phyloP scores from a whole-genome alignment of 352 stramenopile genomes.

The Pythium diclinum region DNA sequence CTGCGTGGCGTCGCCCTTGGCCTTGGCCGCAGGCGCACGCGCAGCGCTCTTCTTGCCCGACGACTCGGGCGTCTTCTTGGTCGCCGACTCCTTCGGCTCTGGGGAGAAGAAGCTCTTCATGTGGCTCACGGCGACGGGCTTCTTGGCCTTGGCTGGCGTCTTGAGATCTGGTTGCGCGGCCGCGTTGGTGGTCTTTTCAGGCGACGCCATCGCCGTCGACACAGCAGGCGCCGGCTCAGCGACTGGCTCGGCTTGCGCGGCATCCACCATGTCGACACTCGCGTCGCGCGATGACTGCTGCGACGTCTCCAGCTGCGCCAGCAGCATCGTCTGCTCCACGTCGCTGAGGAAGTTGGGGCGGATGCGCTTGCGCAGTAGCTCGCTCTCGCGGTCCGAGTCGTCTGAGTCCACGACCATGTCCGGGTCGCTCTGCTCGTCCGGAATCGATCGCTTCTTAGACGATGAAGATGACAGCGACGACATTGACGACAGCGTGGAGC shows the following conservation, averaged over 20 bases:
- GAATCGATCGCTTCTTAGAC: slow-evolving; percentile 52
- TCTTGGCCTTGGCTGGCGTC: slow-evolving; percentile 36
- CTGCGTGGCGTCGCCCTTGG: slow-evolving; percentile 19
- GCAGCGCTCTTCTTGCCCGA: slow-evolving; percentile 32
- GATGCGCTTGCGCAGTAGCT: slow-evolving; percentile 39
- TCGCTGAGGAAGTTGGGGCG: slow-evolving; percentile 62
- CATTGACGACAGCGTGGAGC: slow-evolving; percentile 10
- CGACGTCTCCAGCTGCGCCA: slow-evolving; percentile 44
- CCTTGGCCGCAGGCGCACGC: slow-evolving; percentile 30
- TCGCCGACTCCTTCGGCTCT: slow-evolving; percentile 33
- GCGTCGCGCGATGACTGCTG: slow-evolving; percentile 24
- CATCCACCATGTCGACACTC: slow-evolving; percentile 12
- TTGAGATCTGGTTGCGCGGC: slow-evolving; percentile 22
- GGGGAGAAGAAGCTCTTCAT: slow-evolving; percentile 52
- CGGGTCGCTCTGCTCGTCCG: slow-evolving; percentile 11
- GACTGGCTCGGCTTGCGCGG: slow-evolving; percentile 12
- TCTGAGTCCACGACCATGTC: slow-evolving; percentile 28
- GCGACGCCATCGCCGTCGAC: slow-evolving; percentile 32
- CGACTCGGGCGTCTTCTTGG: slow-evolving; percentile 40
- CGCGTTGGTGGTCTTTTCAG: slow-evolving; percentile 26
- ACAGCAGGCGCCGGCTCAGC: slow-evolving; percentile 11
- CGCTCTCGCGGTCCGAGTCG: slow-evolving; percentile 21
- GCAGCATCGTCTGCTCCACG: slow-evolving; percentile 54
- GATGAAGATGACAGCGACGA: slow-evolving; percentile 4
- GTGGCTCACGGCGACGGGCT: slow-evolving; percentile 22